phyloP scores from a whole-genome alignment of 176 grass and related monocot genomes.

The Juncus effusus region DNA sequence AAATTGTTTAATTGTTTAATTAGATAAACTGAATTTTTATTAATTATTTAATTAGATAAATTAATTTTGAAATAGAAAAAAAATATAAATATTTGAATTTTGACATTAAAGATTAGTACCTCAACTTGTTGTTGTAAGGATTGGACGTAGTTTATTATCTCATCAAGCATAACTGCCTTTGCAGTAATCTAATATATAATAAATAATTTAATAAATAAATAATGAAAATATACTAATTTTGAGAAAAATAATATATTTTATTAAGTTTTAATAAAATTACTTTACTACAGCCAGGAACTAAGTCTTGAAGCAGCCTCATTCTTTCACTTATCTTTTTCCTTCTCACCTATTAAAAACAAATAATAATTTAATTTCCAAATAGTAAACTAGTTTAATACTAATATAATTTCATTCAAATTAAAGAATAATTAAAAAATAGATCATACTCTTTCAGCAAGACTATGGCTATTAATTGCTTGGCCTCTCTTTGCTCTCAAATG shows the following conservation, averaged over 20 bases:
- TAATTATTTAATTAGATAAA: slow-evolving; percentile 14
- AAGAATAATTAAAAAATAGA: slow-evolving; percentile 12
- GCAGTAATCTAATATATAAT: slow-evolving; percentile 85
- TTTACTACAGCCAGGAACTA: slow-evolving; percentile 96
- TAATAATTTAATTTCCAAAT: neutral
- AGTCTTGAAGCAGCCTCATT: slow-evolving; percentile 99
- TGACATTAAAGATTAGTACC: slow-evolving; percentile 36
- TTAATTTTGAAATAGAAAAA: neutral
- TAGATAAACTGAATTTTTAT: slow-evolving; percentile 10
- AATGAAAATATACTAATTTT: too few species aligned
- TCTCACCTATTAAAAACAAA: slow-evolving; percentile 47
- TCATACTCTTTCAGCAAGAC: slow-evolving; percentile 94
- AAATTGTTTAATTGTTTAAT: slow-evolving; percentile 30
- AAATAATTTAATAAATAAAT: slow-evolving; percentile 19
- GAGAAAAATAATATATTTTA: neutral
- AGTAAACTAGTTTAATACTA: neutral
- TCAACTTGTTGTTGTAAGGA: slow-evolving; percentile 95
- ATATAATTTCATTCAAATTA: too few species aligned
- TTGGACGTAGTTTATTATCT: slow-evolving; percentile 99
- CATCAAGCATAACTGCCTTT: slow-evolving; percentile 98
- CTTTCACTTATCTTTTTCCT: slow-evolving; percentile 98
- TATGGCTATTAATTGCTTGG: slow-evolving; percentile 95
- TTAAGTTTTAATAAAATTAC: slow-evolving; percentile 32
- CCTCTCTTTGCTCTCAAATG: slow-evolving; percentile 90
- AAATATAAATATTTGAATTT: slow-evolving; percentile 3